Percentiles rank a stretch among this genome's conserved stretches.
These are phyloP conservation scores for Persicaria tinctoria DNA, from an alignment of 148 eudicot genomes.

Conservation along the genomic window DNA sequence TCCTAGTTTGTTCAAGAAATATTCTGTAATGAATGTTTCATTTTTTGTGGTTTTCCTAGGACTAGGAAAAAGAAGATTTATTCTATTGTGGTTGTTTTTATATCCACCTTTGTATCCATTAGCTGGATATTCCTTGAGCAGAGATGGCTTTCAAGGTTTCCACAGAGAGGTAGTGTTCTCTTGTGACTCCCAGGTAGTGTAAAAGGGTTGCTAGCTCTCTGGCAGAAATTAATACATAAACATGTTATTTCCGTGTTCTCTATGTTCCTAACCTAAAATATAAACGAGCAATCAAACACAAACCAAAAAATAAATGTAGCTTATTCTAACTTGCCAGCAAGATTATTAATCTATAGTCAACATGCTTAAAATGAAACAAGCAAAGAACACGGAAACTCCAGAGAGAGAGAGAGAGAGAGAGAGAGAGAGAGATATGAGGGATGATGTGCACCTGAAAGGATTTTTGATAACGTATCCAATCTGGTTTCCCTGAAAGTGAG, in stretches of 20 bases:
- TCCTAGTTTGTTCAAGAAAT: too few relatives aligned
- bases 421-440: not conserved
- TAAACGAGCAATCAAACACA: not conserved
- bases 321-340: not conserved
- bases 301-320: not conserved
- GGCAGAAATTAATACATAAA: not conserved
- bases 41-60: not conserved
- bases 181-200: not conserved
- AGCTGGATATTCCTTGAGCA: not conserved
- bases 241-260: not conserved
- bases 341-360: not conserved
- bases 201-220: too few relatives aligned
- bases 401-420: not conserved
- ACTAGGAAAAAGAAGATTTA: not conserved
- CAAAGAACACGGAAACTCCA: not conserved
- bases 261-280: not conserved
- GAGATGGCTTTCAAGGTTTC: not conserved
- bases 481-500: not conserved
- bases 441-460: not conserved
- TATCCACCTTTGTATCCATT: not conserved
- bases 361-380: not conserved
- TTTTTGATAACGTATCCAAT: slow-evolving; percentile 1
- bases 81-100: not conserved
- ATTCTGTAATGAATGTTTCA: not conserved
- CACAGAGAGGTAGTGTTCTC: not conserved